phyloP scores from a whole-genome alignment of 805 yeast genomes.

The Yamadazyma insecticola region DNA sequence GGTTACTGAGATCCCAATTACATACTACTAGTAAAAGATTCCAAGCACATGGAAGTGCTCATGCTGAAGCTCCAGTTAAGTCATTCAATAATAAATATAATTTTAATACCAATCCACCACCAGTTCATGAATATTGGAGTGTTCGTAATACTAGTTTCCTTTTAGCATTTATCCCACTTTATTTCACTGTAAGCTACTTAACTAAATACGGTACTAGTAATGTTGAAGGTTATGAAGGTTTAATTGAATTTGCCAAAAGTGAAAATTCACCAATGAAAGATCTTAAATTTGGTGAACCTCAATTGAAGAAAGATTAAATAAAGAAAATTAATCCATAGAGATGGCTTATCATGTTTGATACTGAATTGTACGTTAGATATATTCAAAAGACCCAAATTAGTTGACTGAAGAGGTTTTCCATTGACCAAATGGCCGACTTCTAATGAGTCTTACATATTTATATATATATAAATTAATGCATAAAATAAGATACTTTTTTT shows the following conservation, averaged over 20 bases:
- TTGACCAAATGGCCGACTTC: no score
- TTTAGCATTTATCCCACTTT: conserved; percentile 35
- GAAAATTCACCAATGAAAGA: conserved; percentile 37
- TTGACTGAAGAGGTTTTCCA: no score
- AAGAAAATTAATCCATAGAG: no score
- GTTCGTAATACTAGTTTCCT: conserved; percentile 31
- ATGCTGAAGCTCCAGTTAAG: conserved; percentile 16
- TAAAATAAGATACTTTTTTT: no score
- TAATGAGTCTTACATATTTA: no score
- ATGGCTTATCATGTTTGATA: no score
- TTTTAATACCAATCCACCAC: conserved; percentile 41
- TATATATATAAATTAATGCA: no score
- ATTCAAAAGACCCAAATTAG: no score
- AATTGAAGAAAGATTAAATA: conserved; percentile 12
- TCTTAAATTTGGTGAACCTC: conserved; percentile 35
- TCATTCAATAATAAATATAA: conserved; percentile 39
- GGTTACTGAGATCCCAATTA: conserved; percentile 6
- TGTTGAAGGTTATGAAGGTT: conserved; percentile 25
- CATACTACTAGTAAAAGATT: conserved; percentile 5
- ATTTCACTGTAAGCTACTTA: conserved; percentile 29
- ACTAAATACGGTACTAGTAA: conserved; percentile 24
- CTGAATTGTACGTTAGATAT: no score
- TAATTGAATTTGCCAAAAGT: conserved; percentile 30
- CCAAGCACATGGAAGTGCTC: conserved; percentile 14
- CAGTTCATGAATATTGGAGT: conserved; percentile 43